phyloP scores from a whole-genome alignment of 2,329 filamentous ascomycete species.

The Chrysoporthe puriensis region DNA sequence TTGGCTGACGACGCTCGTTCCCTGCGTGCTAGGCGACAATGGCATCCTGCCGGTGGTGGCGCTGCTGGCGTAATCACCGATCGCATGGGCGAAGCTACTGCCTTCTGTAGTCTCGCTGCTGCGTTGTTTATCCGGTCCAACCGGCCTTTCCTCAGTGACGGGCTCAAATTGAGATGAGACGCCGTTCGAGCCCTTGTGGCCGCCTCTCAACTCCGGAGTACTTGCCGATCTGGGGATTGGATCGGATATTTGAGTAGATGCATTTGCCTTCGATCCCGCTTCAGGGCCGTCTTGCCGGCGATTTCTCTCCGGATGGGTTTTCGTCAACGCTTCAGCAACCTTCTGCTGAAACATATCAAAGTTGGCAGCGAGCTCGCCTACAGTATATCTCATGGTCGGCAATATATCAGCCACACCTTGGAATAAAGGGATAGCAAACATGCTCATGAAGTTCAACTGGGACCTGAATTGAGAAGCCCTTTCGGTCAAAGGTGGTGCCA shows the following conservation, averaged over 20 bases:
- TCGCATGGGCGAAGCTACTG: conserved; percentile 56
- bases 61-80: conserved; percentile 66
- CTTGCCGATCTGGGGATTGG: conserved; percentile 38
- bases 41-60: conserved; percentile 67
- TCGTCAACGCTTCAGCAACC: conserved; percentile 66
- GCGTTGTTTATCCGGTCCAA: conserved; percentile 51
- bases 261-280: not conserved
- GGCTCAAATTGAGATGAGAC: conserved; percentile 49
- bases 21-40: conserved; percentile 66
- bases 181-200: conserved; percentile 50
- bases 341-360: conserved; percentile 72
- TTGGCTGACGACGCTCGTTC: conserved; percentile 66
- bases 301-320: conserved; percentile 44
- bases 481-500: conserved; percentile 83
- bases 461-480: conserved; percentile 80
- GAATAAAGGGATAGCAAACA: conserved; percentile 92
- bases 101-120: conserved; percentile 66
- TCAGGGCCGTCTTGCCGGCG: conserved; percentile 8
- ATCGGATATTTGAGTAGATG: conserved; percentile 27
- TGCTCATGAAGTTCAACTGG: conserved; percentile 94
- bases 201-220: conserved; percentile 39
- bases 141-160: conserved; percentile 47
- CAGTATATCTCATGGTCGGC: conserved; percentile 81
- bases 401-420: conserved; percentile 84
- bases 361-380: conserved; percentile 80